Evolutionary conservation across 2,329 filamentous ascomycete genomes (phyloP), one percentile per base, ranked within the genome.

Genomic region (Scytalidium sp.): DNA sequence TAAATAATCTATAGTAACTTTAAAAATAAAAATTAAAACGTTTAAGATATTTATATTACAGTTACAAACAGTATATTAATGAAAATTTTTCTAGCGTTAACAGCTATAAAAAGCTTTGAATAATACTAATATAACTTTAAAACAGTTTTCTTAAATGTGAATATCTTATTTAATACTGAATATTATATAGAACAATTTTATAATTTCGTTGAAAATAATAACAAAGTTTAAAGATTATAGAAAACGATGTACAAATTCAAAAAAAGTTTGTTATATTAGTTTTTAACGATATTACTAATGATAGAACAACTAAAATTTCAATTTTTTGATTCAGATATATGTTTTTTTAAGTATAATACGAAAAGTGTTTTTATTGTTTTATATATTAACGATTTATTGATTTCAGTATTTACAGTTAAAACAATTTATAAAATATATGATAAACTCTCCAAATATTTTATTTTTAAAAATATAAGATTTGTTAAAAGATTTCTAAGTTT

Each of bases 1-100:
- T 41, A n/a, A n/a, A n/a, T 41, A 8, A 21, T 41, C 40, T 41
- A n/a, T 41, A n/a, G 40, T 19, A 41, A 41, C 17, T 41, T 41
- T 17, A n/a, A 41, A 29, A 13, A 29, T 29, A 13, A 13, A 8
- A 29, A 29, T 13, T 29, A 13, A 13, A 29, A 13, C 25, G 7
- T 13, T 29, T 29, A 29, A 29, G 25, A 29, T 29, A 13, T 29
- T 8, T 29, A 29, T 29, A 13, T 29, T 8, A 13, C 13, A 13
- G 25, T 29, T 8, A 13, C 25, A 13, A 29, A 29, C 13, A 29
- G 25, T 29, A 13, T 29, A 8, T 29, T 13, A 29, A 13, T 29
- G 25, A 29, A 29, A 29, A 29, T 13, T 13, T 29, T 29, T 29
- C 7, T 29, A 13, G 25, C 25, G 7, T 29, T 29, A 29, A 29